Evolutionary conservation across 2,329 filamentous ascomycete genomes (phyloP), one percentile per base, ranked within the genome.

Genomic region (Aureobasidium sp.): DNA sequence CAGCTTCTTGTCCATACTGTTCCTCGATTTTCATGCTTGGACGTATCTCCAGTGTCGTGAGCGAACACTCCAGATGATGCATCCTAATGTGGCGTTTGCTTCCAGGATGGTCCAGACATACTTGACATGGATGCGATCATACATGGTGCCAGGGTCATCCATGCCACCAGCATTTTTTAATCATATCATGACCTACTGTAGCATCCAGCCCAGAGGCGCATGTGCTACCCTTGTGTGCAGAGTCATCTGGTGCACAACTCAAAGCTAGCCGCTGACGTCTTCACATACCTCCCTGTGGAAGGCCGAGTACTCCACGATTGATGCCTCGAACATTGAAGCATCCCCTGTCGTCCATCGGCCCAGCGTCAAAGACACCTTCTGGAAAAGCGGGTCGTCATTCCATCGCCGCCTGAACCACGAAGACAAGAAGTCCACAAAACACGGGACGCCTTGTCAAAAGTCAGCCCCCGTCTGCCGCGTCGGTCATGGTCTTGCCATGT

Each of bases 311-410:
- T 48, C 8, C 15, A 27, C 51, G 25, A 56, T 45, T 5, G n/a
- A 57, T 34, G 29, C 41, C n/a, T 39, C 22, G 42, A 37, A 6
- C 53, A 22, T 22, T 12, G 41, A 34, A 11, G 39, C 31, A 29
- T 14, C 22, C 9, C 42, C 29, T 55, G 55, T 58, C 42, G 20
- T 47, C 11, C 27, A n/a, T 29, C 42, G 29, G 31, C 22, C 31
- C n/a, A 20, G 27, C 12, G 20, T 36, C 34, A 29, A 22, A 11
- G 25, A 58, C 42, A 48, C 39, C 31, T 58, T 58, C 55, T 58
- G 39, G 55, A 58, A 58, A 17, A 9, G 9, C 37, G 34, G 31
- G 22, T 48, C 55, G 55, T 58, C 55, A 39, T 58, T 39, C 41
- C 8, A 48, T 29, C 17, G 42, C 42, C 20, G 55, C 55, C 55